These are phyloP conservation scores for Arthromyces matolae DNA, from an alignment of 768 basidiomycete species.

Conservation along the genomic window DNA sequence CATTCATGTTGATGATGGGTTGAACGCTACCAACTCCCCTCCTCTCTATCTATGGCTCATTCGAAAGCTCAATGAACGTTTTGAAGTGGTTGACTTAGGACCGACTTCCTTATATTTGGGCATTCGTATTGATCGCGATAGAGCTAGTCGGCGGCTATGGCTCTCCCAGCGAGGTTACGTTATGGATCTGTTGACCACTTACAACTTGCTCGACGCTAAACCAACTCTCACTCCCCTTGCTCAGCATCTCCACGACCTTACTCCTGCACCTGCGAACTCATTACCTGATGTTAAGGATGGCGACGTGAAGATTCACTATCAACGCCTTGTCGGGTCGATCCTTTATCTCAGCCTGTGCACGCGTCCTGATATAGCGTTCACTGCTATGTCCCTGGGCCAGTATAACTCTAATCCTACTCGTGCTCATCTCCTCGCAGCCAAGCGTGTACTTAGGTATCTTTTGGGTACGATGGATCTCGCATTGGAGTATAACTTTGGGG, in stretches of 20 bases:
- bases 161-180: conserved; percentile 13
- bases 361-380: conserved; percentile 5
- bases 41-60: conserved; percentile 18
- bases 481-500: conserved; percentile 14
- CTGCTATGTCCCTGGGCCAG: conserved; percentile 21
- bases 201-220: conserved; percentile 5
- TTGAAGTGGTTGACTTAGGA: background rate
- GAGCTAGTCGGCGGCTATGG: no score
- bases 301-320: no score
- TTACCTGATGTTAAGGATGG: conserved; percentile 2
- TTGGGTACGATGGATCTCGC: conserved; percentile 22
- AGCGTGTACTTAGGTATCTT: conserved; percentile 30
- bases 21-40: no score
- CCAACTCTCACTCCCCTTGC: background rate
- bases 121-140: background rate
- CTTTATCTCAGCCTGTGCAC: conserved; percentile 5
- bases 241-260: background rate
- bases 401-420: conserved; percentile 25
- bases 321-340: no score
- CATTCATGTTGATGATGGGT: no score
- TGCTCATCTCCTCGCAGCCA: conserved; percentile 27
- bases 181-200: conserved; percentile 6
- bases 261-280: conserved; percentile 1
- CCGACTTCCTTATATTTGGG: conserved; percentile 1
- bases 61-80: background rate